These are phyloP conservation scores for Sugiyamaella americana DNA, from an alignment of 805 yeast species.

Conservation along the genomic window DNA sequence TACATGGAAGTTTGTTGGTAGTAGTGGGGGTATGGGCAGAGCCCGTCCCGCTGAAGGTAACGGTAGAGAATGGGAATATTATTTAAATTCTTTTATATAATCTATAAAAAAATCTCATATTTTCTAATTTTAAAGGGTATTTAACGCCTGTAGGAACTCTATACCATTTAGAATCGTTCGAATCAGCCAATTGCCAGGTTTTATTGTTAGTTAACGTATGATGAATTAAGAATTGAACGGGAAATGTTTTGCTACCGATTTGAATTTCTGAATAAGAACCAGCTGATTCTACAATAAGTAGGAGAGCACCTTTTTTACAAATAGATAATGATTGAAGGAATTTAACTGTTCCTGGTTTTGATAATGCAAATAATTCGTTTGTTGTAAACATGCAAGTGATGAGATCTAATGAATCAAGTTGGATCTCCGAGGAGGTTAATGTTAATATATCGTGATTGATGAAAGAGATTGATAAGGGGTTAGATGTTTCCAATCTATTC, in stretches of 20 bases:
- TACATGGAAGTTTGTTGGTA: no score
- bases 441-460: conserved; percentile 23
- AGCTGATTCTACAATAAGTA: conserved; percentile 79
- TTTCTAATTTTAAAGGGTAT: conserved; percentile 69
- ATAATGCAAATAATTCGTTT: conserved; percentile 72
- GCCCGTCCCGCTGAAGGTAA: not conserved
- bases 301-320: conserved; percentile 52
- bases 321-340: conserved; percentile 45
- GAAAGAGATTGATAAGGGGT: conserved; percentile 13
- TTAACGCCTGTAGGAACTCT: conserved; percentile 48
- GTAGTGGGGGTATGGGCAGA: not conserved
- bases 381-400: conserved; percentile 80
- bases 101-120: conserved; percentile 81
- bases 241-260: conserved; percentile 71
- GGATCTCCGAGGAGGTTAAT: conserved; percentile 21
- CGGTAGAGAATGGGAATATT: not conserved
- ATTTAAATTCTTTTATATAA: conserved; percentile 51
- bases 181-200: conserved; percentile 59
- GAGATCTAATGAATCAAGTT: conserved; percentile 37
- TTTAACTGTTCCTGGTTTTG: conserved; percentile 53
- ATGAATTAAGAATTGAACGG: conserved; percentile 74
- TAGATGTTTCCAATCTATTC: not conserved
- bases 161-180: conserved; percentile 79
- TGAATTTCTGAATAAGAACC: conserved; percentile 81
- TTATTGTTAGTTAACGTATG: conserved; percentile 60